A percentile compares a stretch with the other conserved stretches of the same genome.
Conservation (phyloP, 805 yeast species). For the Gaillardinia entomophila region DNA sequence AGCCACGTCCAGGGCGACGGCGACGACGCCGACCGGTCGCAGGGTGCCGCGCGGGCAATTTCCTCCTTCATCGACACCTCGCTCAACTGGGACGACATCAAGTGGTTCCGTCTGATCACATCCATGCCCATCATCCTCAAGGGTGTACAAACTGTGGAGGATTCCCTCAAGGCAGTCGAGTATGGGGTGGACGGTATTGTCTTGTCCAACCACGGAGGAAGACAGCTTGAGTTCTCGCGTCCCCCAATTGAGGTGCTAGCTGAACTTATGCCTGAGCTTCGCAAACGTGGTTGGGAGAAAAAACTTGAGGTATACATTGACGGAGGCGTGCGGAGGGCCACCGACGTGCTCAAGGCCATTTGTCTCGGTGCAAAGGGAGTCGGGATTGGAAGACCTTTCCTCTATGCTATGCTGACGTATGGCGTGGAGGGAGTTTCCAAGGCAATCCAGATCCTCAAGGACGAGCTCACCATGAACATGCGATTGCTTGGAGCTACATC, state of each 20-base stretch:
- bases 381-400: conserved; percentile 63
- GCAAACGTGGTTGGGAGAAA: conserved; percentile 40
- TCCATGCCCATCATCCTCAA: conserved; percentile 53
- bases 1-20: conserved; percentile 47
- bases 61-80: conserved; percentile 60
- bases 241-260: conserved; percentile 72
- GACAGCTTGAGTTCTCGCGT: conserved; percentile 80
- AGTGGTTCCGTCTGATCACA: conserved; percentile 35
- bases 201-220: conserved; percentile 83
- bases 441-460: conserved; percentile 56
- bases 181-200: conserved; percentile 75
- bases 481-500: conserved; percentile 67
- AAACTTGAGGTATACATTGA: conserved; percentile 53
- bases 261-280: conserved; percentile 55
- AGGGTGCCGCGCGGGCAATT: conserved; percentile 85
- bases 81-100: conserved; percentile 29
- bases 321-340: conserved; percentile 67
- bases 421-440: conserved; percentile 62
- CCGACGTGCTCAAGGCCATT: conserved; percentile 60
- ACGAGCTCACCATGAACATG: conserved; percentile 74
- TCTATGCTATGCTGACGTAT: conserved; percentile 58
- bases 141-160: conserved; percentile 83
- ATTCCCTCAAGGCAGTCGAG: conserved; percentile 67
- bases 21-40: conserved; percentile 52
- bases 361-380: conserved; percentile 69